Conservation (phyloP, 139 green algal species). For the Picochlorum sp. region DNA sequence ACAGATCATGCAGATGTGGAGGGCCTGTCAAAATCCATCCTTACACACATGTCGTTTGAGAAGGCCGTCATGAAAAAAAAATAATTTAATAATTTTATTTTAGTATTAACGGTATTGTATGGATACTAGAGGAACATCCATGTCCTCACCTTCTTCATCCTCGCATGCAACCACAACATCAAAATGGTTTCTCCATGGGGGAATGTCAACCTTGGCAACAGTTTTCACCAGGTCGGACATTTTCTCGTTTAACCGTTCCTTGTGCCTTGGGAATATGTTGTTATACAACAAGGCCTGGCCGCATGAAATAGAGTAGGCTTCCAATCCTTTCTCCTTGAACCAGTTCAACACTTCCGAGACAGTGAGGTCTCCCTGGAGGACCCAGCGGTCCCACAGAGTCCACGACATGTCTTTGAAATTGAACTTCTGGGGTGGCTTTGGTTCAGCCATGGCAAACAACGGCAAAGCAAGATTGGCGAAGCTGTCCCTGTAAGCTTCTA, state of each 20-base stretch:
- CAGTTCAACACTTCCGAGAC: constrained; percentile 86
- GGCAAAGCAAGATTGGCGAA: constrained; percentile 98
- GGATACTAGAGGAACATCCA: constrained; percentile 73
- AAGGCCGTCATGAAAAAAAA: not conserved
- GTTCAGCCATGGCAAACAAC: constrained; percentile 94
- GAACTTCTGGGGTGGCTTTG: constrained; percentile 72
- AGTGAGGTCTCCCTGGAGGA: constrained; percentile 90
- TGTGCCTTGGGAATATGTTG: constrained; percentile 97
- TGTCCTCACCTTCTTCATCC: constrained; percentile 80
- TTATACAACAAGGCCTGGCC: constrained; percentile 93
- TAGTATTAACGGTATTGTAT: constrained; percentile 52
- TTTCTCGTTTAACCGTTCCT: constrained; percentile 77
- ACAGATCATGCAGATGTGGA: not conserved
- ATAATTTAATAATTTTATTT: not conserved
- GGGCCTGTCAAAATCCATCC: constrained; percentile 1
- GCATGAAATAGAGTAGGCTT: constrained; percentile 88
- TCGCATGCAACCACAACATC: constrained; percentile 98
- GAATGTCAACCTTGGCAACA: constrained; percentile 84
- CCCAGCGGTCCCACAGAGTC: constrained; percentile 95
- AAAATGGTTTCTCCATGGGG: constrained; percentile 75
- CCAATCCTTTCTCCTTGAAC: constrained; percentile 69
- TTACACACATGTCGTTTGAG: not conserved
- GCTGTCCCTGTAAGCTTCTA: constrained; percentile 92
- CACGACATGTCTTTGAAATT: constrained; percentile 65
- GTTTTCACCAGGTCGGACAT: constrained; percentile 58